Conservation (phyloP, 2,329 filamentous ascomycete genomes). For the Escovopsis sp. region DNA sequence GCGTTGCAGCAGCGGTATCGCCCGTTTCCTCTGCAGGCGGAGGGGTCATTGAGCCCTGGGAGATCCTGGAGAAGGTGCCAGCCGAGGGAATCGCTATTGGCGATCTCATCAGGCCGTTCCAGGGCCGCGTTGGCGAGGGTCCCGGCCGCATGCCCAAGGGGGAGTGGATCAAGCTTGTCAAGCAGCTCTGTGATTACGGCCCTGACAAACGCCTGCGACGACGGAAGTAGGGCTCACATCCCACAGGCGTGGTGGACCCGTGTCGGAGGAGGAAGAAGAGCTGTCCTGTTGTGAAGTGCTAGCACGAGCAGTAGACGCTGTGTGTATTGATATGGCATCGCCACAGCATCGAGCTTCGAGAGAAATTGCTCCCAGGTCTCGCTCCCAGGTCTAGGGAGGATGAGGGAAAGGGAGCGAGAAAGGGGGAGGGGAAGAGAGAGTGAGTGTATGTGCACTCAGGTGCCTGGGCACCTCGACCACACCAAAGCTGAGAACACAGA, state of each 20-base stretch:
- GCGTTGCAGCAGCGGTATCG: conserved; percentile 13
- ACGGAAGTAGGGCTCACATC: conserved; percentile 16
- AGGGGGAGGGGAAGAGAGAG: too few species aligned
- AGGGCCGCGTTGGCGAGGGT: conserved; percentile 35
- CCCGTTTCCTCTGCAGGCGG: conserved; percentile 18
- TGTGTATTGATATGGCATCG: too few species aligned
- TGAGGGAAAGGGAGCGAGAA: too few species aligned
- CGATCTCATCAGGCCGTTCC: conserved; percentile 39
- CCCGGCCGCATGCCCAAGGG: conserved; percentile 36
- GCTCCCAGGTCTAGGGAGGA: too few species aligned
- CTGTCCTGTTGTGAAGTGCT: too few species aligned
- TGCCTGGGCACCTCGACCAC: too few species aligned
- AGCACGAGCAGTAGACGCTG: too few species aligned
- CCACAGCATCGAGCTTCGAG: background rate
- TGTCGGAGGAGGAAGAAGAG: background rate
- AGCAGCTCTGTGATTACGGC: conserved; percentile 37
- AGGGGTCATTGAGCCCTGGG: conserved; percentile 29
- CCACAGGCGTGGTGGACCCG: background rate
- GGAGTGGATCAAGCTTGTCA: conserved; percentile 46
- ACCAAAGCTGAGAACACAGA: too few species aligned
- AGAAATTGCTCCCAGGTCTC: background rate
- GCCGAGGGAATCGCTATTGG: conserved; percentile 39
- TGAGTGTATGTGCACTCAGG: too few species aligned
- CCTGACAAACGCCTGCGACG: conserved; percentile 37
- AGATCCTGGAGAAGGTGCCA: conserved; percentile 40